Conservation (phyloP, 73 alveolate species). For the Diophrys sp. region DNA sequence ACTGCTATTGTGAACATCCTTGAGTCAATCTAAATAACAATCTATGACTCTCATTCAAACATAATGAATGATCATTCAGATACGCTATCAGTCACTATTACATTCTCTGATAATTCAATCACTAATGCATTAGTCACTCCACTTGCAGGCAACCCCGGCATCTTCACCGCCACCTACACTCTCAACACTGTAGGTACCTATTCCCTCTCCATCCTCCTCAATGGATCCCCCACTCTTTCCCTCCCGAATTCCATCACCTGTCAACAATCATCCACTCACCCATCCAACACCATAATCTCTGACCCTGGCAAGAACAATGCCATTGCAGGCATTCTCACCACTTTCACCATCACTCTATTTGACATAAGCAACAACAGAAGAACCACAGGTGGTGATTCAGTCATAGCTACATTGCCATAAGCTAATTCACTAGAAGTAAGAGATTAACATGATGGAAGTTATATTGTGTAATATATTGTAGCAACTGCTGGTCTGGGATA, state of each 20-base stretch:
- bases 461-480: constrained; percentile 30
- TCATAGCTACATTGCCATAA: constrained; percentile 15
- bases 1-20: constrained; percentile 48
- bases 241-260: too few species aligned
- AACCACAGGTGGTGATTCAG: constrained; percentile 53
- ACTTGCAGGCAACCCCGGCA: constrained; percentile 31
- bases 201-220: constrained; percentile 13
- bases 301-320: constrained; percentile 53
- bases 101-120: constrained; percentile 2
- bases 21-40: constrained; percentile 24
- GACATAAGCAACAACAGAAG: constrained; percentile 45
- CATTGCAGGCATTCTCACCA: constrained; percentile 37
- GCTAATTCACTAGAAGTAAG: constrained; percentile 17
- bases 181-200: constrained; percentile 28
- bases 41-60: constrained; percentile 46
- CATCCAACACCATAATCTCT: constrained; percentile 40
- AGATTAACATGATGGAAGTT: constrained; percentile 58
- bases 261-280: constrained; percentile 48
- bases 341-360: constrained; percentile 38
- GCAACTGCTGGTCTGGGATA: constrained; percentile 21
- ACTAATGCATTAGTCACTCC: constrained; percentile 17
- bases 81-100: constrained; percentile 12
- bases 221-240: too few species aligned
- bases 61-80: constrained; percentile 37
- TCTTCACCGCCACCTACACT: constrained; percentile 36